Base-by-base conservation (phyloP, 176 grass and related monocot species). In the Bolboschoenus planiculmis region DNA sequence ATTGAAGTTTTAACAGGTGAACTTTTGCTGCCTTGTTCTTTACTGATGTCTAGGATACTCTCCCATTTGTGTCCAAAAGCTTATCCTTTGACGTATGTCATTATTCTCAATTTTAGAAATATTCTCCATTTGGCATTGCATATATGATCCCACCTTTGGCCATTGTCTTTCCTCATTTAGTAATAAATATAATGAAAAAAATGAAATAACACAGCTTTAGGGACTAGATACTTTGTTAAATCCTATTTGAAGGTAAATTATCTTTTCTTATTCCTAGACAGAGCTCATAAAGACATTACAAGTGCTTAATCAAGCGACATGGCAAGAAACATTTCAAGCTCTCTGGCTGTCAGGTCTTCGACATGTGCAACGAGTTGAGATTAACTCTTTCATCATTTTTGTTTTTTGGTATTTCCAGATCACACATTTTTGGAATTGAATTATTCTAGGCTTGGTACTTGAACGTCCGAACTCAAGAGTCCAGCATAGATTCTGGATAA, bases 291-390 rank as follows among this genome's bases (percentile, higher is more conserved):
- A 93, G 85, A 88, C 84, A 50, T 84, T 97, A 53, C 58, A 93
- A 91, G 84, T 87, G 54, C 81, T 97, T 84, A 97, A 97, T 90
- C 84, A 84, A 31, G 89, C 94, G 65, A 93, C 74, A 21, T 97
- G 94, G 94, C 91, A 91, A 80, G 89, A 97, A 80, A 97, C 94
- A 30, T 97, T 97, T 91, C 86, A 88, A 85, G 86, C 91, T 91
- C 83, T 97, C 24, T 97, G 94, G 94, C 48, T 97, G 85, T 93
- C 94, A 65, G 87, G 84, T 85, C 83, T 97, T 61, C 85, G 86
- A 35, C 87, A 90, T 66, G 43, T 97, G 65, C 89, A 93, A 85
- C 78, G 86, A 85, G 91, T 97, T 93, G 85, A 91, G 90, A 91
- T 81, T 42, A 87, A 61, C 71, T 64, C 42, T 51, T 86, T 74